Evolutionary conservation across 1,284 basidiomycete species (phyloP), one percentile per base, ranked within the genome.

Genomic region (Xanthoconium separans): DNA sequence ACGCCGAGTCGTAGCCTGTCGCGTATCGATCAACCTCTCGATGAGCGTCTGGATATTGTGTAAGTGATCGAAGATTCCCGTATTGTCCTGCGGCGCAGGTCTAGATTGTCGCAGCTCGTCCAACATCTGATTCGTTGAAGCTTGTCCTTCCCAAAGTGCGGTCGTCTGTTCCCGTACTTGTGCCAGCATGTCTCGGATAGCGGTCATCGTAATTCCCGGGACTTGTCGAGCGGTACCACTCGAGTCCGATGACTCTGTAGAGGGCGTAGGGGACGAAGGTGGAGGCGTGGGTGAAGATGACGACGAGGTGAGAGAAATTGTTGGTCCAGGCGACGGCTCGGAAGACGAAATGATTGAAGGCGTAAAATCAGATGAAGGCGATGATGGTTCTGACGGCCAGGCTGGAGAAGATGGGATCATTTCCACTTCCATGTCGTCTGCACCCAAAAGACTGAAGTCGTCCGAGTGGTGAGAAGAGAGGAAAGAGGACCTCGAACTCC

Each of bases 401-500:
- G 62, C 66, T 24, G 71, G 65, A 15, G 69, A 66, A 30, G 58
- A 53, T 7, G 60, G 55, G 27, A 44, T 30, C 29, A 61, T 58
- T n/a, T 55, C 62, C 30, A 56, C 56, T n/a, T 59, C 55, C 53
- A 73, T 75, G 22, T 71, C 73, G 47, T 70, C 75, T 18, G 36
- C 16, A 40, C 31, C 65, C 69, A 77, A 64, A 43, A 81, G 62
- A 53, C 75, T 79, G 41, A 76, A 65, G 60, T 89, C 87, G 54
- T 91, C 88, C 0, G 88, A 90, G 59, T 90, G 84, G 59, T 87
- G 84, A 11, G 89, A 90, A 1, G 86, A 87, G 50, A 90, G 61
- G 65, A 81, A 90, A 0, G 85, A 88, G 31, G 77, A 11, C 37
- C 74, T 77, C 48, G 80, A 83, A n/a, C 73, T 75, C 40, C 68